Base-by-base conservation (phyloP, 768 basidiomycete species). In the Mycena filopes region DNA sequence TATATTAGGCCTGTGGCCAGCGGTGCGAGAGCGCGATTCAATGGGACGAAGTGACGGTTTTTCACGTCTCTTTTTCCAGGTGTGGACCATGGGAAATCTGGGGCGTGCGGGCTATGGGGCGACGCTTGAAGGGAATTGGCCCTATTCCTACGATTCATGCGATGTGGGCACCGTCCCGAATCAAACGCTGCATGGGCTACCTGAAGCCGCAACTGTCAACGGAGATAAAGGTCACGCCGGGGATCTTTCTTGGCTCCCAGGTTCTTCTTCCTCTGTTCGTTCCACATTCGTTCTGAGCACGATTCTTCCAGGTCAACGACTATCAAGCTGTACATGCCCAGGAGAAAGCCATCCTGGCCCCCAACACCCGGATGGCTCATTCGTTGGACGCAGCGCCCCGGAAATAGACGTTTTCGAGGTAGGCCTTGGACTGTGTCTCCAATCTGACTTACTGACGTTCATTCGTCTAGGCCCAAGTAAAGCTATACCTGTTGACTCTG, bases 91-190 rank as follows among this genome's bases (percentile, higher is more conserved):
- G 89, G 91, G 90, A 25, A 92, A 97, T 72, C 78, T 98, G 38
- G 91, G 95, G 49, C 85, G 96, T 45, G 94, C 94, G n/a, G 95
- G 96, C 23, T 97, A 91, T 74, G 95, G 95, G 70, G 94, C 93
- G 38, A 85, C 86, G 67, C 82, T 94, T 2, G 95, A 97, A 55
- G 95, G 95, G 66, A 85, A 89, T 82, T 85, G 73, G 65, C 77
- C 71, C 23, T 69, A 69, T 43, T 46, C 62, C 12, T 69, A 68
- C 48, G 53, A 93, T 70, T 79, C 83, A 13, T 98, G 97, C 71
- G 96, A 99, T 73, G 87, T 96, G n/a, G 97, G 97, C 20, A 96
- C 96, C 0, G 82, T 86, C 21, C 77, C 84, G 15, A 99, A 98
- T 76, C 96, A 98, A 76, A 91, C 68, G 11, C 51, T 86, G 41